Percentiles rank a stretch among this genome's conserved stretches.
Conservation (phyloP, 2,329 filamentous ascomycete species). For the Colletotrichum destructivum region DNA sequence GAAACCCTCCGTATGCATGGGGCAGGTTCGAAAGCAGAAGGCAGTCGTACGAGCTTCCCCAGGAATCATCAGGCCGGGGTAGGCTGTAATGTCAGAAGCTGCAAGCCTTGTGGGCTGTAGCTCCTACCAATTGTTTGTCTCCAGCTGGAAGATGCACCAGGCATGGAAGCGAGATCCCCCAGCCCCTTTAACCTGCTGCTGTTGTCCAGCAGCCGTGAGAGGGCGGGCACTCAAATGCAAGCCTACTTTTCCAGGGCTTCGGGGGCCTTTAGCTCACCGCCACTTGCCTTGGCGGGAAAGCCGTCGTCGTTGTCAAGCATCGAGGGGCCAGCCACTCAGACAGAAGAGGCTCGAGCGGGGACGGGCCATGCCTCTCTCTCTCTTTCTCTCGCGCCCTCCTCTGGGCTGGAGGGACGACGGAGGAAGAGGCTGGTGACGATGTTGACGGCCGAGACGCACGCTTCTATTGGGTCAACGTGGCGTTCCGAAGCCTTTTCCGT, state of each 20-base stretch:
- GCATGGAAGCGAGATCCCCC: conserved; percentile 33
- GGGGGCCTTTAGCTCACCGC: conserved; percentile 35
- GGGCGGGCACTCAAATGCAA: conserved; percentile 11
- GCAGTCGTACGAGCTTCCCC: conserved; percentile 33
- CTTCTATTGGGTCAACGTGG: conserved; percentile 12
- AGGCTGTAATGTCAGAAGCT: not conserved
- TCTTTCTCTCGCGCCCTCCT: too few species aligned
- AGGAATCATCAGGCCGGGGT: conserved; percentile 13
- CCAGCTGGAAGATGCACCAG: conserved; percentile 24
- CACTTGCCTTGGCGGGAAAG: conserved; percentile 38
- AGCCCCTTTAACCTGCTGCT: conserved; percentile 23
- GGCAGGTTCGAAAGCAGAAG: conserved; percentile 33
- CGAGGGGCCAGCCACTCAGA: conserved; percentile 15
- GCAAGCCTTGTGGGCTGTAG: too few species aligned
- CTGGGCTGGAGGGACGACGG: not conserved
- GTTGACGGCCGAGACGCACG: not conserved
- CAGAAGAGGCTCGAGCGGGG: conserved; percentile 13
- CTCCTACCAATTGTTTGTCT: conserved; percentile 3
- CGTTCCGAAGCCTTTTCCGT: conserved; percentile 9
- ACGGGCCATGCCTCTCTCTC: not conserved
- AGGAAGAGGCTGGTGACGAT: conserved; percentile 10
- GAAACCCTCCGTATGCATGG: not conserved
- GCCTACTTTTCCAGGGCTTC: conserved; percentile 30
- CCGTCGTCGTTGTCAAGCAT: conserved; percentile 16
- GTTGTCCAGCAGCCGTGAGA: conserved; percentile 20